A percentile compares a stretch with the other conserved stretches of the same genome.
These are phyloP conservation scores for Trametes sp. DNA, from an alignment of 1,284 basidiomycete genomes.

Conservation along the genomic window DNA sequence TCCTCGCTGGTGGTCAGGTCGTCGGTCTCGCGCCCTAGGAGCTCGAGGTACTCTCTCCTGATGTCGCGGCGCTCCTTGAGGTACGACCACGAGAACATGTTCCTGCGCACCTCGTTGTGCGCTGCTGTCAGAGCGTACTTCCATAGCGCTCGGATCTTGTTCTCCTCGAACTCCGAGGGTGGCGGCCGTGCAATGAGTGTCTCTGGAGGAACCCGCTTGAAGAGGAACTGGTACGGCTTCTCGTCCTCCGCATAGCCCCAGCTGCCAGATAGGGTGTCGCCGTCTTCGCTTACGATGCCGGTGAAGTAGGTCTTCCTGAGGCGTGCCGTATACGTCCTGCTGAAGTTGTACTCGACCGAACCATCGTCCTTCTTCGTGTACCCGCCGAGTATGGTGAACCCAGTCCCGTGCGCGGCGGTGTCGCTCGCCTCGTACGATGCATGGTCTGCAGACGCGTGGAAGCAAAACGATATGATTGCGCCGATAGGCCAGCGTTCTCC, in stretches of 20 bases:
- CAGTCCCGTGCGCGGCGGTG: conserved; percentile 11
- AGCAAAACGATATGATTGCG: conserved; percentile 16
- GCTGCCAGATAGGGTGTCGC: conserved; percentile 18
- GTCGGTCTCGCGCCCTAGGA: conserved; percentile 15
- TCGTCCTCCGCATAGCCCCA: conserved; percentile 19
- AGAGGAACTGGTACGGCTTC: conserved; percentile 17
- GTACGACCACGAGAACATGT: conserved; percentile 25
- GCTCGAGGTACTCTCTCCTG: conserved; percentile 16
- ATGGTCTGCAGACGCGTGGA: conserved; percentile 15
- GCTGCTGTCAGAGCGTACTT: conserved; percentile 25
- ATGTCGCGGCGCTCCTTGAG: conserved; percentile 22
- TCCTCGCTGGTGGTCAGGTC: conserved; percentile 6
- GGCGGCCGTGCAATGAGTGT: conserved; percentile 5
- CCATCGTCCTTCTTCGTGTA: conserved; percentile 10
- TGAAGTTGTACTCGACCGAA: conserved; percentile 19
- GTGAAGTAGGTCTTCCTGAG: conserved; percentile 15
- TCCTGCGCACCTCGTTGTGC: conserved; percentile 13
- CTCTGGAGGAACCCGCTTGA: conserved; percentile 14
- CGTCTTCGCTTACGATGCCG: conserved; percentile 18
- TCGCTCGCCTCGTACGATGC: conserved; percentile 8
- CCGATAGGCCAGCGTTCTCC: neutral
- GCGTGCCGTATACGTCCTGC: conserved; percentile 15
- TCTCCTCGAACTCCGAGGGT: conserved; percentile 10
- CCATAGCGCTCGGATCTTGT: conserved; percentile 22
- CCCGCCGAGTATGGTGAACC: conserved; percentile 10